Conservation (phyloP, 306 rosid species). For the Spatholobus suberectus region DNA sequence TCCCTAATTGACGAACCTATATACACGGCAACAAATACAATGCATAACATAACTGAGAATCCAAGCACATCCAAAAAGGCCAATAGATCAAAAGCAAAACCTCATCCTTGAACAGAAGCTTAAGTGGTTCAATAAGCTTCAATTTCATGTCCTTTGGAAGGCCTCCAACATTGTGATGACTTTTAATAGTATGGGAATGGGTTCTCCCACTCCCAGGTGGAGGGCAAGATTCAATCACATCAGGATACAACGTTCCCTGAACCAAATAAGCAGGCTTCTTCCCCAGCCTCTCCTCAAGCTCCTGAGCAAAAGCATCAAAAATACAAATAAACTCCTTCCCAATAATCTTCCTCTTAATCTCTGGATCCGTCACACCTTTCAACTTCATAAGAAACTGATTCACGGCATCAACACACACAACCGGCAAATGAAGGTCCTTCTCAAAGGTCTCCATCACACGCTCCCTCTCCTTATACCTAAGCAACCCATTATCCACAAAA, state of each 20-base stretch:
- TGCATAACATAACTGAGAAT: background rate
- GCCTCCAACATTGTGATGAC: slow-evolving; percentile 98
- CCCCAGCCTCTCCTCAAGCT: slow-evolving; percentile 70
- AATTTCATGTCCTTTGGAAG: slow-evolving; percentile 98
- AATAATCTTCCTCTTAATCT: slow-evolving; percentile 87
- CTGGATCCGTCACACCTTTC: slow-evolving; percentile 93
- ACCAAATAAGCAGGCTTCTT: slow-evolving; percentile 74
- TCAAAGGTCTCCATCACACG: slow-evolving; percentile 92
- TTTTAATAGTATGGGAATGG: slow-evolving; percentile 97
- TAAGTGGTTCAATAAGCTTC: slow-evolving; percentile 94
- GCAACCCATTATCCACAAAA: slow-evolving; percentile 93
- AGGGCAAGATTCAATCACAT: slow-evolving; percentile 98
- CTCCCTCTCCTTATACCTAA: slow-evolving; percentile 91
- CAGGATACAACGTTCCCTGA: slow-evolving; percentile 93
- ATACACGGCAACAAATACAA: slow-evolving; percentile 5
- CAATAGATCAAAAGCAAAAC: slow-evolving; percentile 50
- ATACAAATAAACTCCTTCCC: slow-evolving; percentile 88
- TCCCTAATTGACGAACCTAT: slow-evolving; percentile 89
- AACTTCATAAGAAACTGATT: slow-evolving; percentile 75
- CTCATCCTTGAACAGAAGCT: slow-evolving; percentile 96
- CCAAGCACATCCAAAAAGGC: slow-evolving; percentile 19
- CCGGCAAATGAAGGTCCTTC: slow-evolving; percentile 87
- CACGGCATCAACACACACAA: slow-evolving; percentile 80
- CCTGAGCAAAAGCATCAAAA: slow-evolving; percentile 82
- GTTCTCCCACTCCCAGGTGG: slow-evolving; percentile 93